Percentiles rank a stretch among this genome's conserved stretches.
phyloP scores from a whole-genome alignment of 2,329 filamentous ascomycete species.

The Fusarium musae region DNA sequence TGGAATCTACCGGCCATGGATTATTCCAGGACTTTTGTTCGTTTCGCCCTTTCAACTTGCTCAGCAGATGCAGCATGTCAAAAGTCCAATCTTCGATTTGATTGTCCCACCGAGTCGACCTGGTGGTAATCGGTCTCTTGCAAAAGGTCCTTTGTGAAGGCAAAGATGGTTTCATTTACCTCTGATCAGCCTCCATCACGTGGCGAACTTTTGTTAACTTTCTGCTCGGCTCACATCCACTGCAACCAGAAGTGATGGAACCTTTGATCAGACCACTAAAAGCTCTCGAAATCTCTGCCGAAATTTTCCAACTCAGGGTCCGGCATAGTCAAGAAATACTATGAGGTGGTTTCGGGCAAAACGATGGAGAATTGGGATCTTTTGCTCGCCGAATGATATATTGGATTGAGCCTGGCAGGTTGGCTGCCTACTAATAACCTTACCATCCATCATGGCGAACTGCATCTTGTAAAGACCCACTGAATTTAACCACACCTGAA shows the following conservation, averaged over 20 bases:
- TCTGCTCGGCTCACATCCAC: conserved; percentile 6
- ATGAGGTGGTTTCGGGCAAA: not conserved
- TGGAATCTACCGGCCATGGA: not conserved
- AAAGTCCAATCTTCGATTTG: not conserved
- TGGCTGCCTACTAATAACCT: not conserved
- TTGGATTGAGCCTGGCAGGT: not conserved
- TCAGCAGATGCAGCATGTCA: not conserved
- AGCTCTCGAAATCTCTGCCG: conserved; percentile 11
- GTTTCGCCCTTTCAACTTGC: not conserved
- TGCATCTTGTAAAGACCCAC: not conserved
- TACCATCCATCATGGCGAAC: not conserved
- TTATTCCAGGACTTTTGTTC: not conserved
- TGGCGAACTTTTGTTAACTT: conserved; percentile 34
- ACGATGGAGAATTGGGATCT: not conserved
- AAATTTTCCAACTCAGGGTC: not conserved
- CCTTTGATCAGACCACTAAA: conserved; percentile 31
- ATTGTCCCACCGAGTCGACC: conserved; percentile 9
- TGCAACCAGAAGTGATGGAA: conserved; percentile 25
- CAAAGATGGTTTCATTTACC: conserved; percentile 23
- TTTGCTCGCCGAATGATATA: not conserved
- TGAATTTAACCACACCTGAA: not conserved
- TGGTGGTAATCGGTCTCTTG: not conserved
- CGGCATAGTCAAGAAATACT: not conserved
- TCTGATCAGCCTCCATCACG: conserved; percentile 11
- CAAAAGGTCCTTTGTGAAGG: conserved; percentile 29